These are phyloP conservation scores for Quercus robur DNA, from an alignment of 306 rosid genomes.

Conservation along the genomic window DNA sequence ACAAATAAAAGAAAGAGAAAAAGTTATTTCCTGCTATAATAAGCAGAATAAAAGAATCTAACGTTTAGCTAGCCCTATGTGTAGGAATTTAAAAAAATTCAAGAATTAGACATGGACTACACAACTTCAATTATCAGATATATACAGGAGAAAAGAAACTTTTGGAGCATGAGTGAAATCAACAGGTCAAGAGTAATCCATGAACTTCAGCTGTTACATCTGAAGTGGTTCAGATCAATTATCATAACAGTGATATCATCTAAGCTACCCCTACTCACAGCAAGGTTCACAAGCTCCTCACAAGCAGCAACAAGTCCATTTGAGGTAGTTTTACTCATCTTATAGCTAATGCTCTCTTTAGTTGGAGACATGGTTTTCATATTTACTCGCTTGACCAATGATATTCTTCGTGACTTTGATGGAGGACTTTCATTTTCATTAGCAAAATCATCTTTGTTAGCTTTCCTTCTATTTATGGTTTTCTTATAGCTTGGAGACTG, in stretches of 20 bases:
- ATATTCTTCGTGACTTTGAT: conserved; percentile 45
- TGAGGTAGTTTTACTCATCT: conserved; percentile 21
- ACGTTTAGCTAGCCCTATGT: background rate
- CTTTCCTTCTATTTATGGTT: conserved; percentile 21
- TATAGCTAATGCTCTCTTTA: conserved; percentile 27
- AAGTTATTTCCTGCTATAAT: background rate
- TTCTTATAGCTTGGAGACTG: conserved; percentile 30
- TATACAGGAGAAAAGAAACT: background rate
- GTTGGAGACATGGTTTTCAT: conserved; percentile 34
- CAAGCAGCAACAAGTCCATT: conserved; percentile 51
- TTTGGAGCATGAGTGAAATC: background rate
- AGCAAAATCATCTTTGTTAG: conserved; percentile 21
- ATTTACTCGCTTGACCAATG: conserved; percentile 33
- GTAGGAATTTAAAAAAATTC: too few relatives aligned
- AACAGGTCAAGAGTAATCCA: background rate
- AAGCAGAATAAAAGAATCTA: background rate
- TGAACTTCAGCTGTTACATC: conserved; percentile 9
- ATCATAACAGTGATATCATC: conserved; percentile 69
- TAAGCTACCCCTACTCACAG: conserved; percentile 49
- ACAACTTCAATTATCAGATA: background rate
- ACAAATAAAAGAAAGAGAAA: background rate
- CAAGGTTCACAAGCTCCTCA: conserved; percentile 59
- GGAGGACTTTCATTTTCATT: conserved; percentile 49
- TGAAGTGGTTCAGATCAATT: conserved; percentile 49
- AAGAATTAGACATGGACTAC: background rate